Evolutionary conservation across 192 early-diverging fungal species (phyloP), one percentile per base, ranked within the genome.

Genomic region (Rhizophagus sp.): DNA sequence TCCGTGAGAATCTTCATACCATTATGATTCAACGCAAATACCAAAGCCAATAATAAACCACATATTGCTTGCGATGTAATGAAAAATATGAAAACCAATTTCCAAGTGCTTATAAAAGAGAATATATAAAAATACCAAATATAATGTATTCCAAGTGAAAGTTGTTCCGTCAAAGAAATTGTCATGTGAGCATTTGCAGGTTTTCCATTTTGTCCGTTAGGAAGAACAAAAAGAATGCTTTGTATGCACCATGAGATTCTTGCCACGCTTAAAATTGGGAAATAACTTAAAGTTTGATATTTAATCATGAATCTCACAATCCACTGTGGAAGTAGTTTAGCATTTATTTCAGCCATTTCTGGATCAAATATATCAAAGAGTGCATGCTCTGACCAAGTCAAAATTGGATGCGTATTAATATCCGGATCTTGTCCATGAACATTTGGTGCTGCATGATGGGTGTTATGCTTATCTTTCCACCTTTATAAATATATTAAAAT

Each of bases 401-500:
- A 87, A 44, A 93, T 84, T 39, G 95, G 95, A 81, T 93, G 88
- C 13, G 95, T 96, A 84, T 92, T 86, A 76, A 96, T 96, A 83
- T 96, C 95, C 62, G 95, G 95, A 89, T 96, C 95, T 49, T 91
- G 87, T 5, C 85, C 84, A 81, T 93, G 92, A 64, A 96, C 88
- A 81, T 96, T 96, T 79, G 95, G 92, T 10, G 89, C 87, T 7
- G 88, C 90, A 83, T 96, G 95, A 82, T 96, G 95, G 24, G 94
- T 94, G 87, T 91, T 93, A 87, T 96, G 95, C 86, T 96, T 96
- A 83, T 95, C 87, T 83, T 96, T 96, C 94, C 94, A 96, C 92
- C 87, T 88, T 62, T 33, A 10, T 30, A 68, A 57, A 61, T n/a
- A 27, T 30, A 63, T 10, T 64, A 67, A n/a, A 70, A 44, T 44